These are phyloP conservation scores for Xylaria sp. DNA, from an alignment of 2,329 filamentous ascomycete genomes.

Conservation along the genomic window DNA sequence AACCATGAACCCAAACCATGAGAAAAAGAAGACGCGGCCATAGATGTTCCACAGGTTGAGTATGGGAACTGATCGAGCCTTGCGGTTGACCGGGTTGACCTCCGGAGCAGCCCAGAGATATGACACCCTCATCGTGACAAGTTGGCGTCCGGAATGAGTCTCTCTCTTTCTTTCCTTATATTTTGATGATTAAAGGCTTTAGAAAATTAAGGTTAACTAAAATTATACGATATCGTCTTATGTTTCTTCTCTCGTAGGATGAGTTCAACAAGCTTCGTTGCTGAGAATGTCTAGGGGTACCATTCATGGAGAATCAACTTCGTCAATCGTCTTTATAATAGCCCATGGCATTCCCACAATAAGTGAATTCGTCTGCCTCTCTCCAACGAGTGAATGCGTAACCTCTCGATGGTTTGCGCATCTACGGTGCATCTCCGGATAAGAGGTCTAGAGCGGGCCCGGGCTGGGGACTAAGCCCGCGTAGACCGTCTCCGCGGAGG, in stretches of 20 bases:
- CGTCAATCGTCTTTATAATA: slow-evolving; percentile 23
- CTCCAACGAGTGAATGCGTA: not conserved
- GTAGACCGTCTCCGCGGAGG: slow-evolving; percentile 36
- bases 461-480: slow-evolving; percentile 20
- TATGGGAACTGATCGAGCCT: slow-evolving; percentile 82
- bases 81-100: slow-evolving; percentile 85
- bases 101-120: slow-evolving; percentile 69
- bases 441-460: slow-evolving; percentile 33
- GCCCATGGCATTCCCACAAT: slow-evolving; percentile 10
- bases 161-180: not conserved
- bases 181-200: not conserved
- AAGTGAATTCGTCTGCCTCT: not conserved
- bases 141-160: not conserved
- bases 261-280: not conserved
- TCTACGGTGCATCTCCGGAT: slow-evolving; percentile 41
- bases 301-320: slow-evolving; percentile 2
- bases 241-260: not conserved
- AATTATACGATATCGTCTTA: not conserved
- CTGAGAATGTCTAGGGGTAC: not conserved
- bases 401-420: slow-evolving; percentile 25
- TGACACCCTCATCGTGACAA: slow-evolving; percentile 50
- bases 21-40: slow-evolving; percentile 88
- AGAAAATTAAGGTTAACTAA: not conserved
- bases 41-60: slow-evolving; percentile 83
- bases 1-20: slow-evolving; percentile 66